Evolutionary conservation across 2,329 filamentous ascomycete genomes (phyloP), one percentile per base, ranked within the genome.

Genomic region (Emericellopsis atlantica): DNA sequence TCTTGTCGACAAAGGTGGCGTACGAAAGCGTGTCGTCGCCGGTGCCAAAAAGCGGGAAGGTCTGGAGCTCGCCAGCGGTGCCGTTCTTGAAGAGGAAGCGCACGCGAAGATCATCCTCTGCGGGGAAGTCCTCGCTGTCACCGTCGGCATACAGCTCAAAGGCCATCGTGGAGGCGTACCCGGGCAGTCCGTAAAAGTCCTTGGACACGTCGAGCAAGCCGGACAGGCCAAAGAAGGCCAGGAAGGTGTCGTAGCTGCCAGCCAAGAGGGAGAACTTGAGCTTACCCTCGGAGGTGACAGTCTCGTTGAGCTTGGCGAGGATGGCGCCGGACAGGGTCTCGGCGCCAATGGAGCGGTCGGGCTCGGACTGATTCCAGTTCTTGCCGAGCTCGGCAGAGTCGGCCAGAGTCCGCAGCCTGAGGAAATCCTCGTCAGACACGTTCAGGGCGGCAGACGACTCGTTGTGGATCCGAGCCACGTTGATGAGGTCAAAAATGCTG

Each of bases 51-150:
- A 60, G 48, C 0, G 58, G 54, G 37, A 50, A 60, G 0, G 49
- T 40, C 10, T 48, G 49, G 26, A 59, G 45, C 2, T 53, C 45
- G 6, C 51, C 55, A 11, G 31, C 43, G 6, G 58, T 59, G 33
- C 58, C 52, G 48, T 60, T 60, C n/a, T 50, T 49, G 51, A 60
- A 56, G 16, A 60, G 41, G 45, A 54, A 60, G 33, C 58, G 57
- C 11, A 60, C 55, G 2, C 48, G 51, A 2, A 60, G 49, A 6
- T 58, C 51, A 7, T 50, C 44, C 2, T 53, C 40, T 1, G 44
- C 45, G 0, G 57, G 58, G 45, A 60, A 59, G 4, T 36, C 32
- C 2, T 51, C 44, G 0, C 39, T 37, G 36, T 50, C 36, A 26
- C 47, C 42, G 21, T 52, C 46, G 32, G 46, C 55, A 42, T 54